Percentiles rank a stretch among this genome's conserved stretches.
Conservation (phyloP, 805 yeast species). For the Starmerella tilneyi region DNA sequence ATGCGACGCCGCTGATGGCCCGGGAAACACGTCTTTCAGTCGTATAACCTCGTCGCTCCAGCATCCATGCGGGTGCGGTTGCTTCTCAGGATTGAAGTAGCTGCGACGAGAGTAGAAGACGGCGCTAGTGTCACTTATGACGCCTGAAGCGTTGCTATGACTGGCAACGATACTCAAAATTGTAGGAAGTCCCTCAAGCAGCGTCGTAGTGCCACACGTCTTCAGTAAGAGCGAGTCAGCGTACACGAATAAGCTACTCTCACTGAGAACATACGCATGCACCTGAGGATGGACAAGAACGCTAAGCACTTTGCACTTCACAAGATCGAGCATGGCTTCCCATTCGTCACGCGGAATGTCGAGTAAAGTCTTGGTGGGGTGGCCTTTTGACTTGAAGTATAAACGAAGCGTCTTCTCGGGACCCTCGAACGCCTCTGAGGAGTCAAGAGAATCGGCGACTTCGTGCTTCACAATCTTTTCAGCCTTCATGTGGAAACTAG, state of each 20-base stretch:
- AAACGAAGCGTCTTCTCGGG: slow-evolving; percentile 89
- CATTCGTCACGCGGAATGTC: slow-evolving; percentile 56
- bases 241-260: slow-evolving; percentile 81
- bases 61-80: slow-evolving; percentile 64
- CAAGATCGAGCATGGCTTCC: slow-evolving; percentile 65
- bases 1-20: slow-evolving; percentile 46
- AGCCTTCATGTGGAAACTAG: slow-evolving; percentile 24
- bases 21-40: slow-evolving; percentile 56
- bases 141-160: slow-evolving; percentile 20
- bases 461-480: slow-evolving; percentile 59
- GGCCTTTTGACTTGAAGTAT: slow-evolving; percentile 52
- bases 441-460: slow-evolving; percentile 67
- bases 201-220: slow-evolving; percentile 94
- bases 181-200: slow-evolving; percentile 62
- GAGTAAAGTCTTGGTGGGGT: slow-evolving; percentile 39
- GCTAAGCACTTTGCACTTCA: slow-evolving; percentile 80
- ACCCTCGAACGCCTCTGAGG: slow-evolving; percentile 90
- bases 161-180: slow-evolving; percentile 44
- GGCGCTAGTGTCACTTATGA: slow-evolving; percentile 28
- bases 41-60: slow-evolving; percentile 74
- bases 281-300: slow-evolving; percentile 51
- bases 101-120: slow-evolving; percentile 85
- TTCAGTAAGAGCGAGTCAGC: slow-evolving; percentile 76
- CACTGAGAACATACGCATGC: slow-evolving; percentile 81
- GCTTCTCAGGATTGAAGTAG: slow-evolving; percentile 85